phyloP scores from a whole-genome alignment of 1,284 basidiomycete genomes.

The Ceratobasidium sp. region DNA sequence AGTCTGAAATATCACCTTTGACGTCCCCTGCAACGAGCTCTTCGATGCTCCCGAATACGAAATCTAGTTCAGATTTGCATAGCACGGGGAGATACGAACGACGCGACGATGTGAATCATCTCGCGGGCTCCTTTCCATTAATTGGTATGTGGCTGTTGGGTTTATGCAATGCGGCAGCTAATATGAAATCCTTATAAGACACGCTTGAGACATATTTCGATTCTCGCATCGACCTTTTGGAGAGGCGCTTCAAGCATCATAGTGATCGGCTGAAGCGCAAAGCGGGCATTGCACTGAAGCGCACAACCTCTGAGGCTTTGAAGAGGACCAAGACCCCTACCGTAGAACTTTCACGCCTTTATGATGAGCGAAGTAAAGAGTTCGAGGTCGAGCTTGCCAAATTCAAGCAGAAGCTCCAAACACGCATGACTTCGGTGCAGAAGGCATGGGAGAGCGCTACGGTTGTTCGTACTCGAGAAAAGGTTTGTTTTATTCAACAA shows the following conservation, averaged over 20 bases:
- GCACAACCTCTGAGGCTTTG: slow-evolving; percentile 45
- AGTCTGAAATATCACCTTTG: slow-evolving; percentile 32
- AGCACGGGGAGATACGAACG: slow-evolving; percentile 16
- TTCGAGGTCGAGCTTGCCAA: slow-evolving; percentile 85
- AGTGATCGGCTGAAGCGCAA: slow-evolving; percentile 81
- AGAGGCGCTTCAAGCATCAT: slow-evolving; percentile 86
- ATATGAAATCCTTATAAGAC: slow-evolving; percentile 60
- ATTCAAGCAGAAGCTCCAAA: slow-evolving; percentile 82
- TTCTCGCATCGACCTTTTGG: slow-evolving; percentile 88
- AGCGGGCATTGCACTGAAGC: slow-evolving; percentile 70
- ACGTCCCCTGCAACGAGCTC: not conserved
- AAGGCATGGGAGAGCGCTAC: slow-evolving; percentile 89
- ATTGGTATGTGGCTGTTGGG: slow-evolving; percentile 61
- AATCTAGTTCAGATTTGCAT: slow-evolving; percentile 6
- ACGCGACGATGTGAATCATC: slow-evolving; percentile 47
- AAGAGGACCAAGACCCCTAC: slow-evolving; percentile 72
- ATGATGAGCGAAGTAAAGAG: slow-evolving; percentile 62
- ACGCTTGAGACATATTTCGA: slow-evolving; percentile 92
- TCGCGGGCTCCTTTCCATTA: slow-evolving; percentile 72
- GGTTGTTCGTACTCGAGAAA: slow-evolving; percentile 89
- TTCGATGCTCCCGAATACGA: slow-evolving; percentile 17
- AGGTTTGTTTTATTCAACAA: slow-evolving; percentile 55
- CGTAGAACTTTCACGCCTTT: slow-evolving; percentile 63
- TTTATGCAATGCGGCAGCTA: not conserved
- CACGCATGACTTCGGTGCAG: slow-evolving; percentile 74